These are phyloP conservation scores for Breviolum minutum DNA, from an alignment of 73 alveolate genomes.

Conservation along the genomic window DNA sequence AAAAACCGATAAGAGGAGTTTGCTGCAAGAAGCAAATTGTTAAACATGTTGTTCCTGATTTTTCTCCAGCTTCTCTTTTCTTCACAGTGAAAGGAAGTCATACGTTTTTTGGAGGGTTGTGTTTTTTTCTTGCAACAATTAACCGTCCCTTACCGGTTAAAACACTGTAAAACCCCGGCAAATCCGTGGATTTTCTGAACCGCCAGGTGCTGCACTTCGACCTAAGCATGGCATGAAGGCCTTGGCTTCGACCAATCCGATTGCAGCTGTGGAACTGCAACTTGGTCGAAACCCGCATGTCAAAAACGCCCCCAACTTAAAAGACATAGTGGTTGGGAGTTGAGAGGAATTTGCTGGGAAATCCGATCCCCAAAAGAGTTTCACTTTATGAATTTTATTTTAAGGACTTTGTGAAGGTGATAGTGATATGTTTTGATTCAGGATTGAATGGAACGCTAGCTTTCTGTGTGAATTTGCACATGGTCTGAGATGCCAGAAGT, in stretches of 20 bases:
- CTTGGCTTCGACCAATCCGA: conserved; percentile 73
- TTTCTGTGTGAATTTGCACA: no score
- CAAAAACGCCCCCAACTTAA: no score
- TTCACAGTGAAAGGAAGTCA: not conserved
- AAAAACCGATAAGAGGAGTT: not conserved
- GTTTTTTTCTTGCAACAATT: not conserved
- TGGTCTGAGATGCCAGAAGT: no score
- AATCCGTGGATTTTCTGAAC: not conserved
- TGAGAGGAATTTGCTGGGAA: not conserved
- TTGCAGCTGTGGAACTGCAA: conserved; percentile 68
- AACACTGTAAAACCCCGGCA: not conserved
- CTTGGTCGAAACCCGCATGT: not conserved
- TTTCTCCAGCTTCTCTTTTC: no score
- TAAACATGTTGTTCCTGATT: not conserved
- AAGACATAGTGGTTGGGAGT: not conserved
- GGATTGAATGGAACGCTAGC: no score
- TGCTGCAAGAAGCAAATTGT: not conserved
- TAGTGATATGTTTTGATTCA: no score
- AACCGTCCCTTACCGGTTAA: not conserved
- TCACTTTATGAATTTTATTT: no score
- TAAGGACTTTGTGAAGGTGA: no score
- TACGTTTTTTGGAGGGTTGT: not conserved
- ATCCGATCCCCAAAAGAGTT: not conserved
- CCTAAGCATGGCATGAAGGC: conserved; percentile 47
- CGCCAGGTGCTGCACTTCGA: conserved; percentile 9